Conservation (phyloP, 768 basidiomycete species). For the Rossbeevera mucosa region DNA sequence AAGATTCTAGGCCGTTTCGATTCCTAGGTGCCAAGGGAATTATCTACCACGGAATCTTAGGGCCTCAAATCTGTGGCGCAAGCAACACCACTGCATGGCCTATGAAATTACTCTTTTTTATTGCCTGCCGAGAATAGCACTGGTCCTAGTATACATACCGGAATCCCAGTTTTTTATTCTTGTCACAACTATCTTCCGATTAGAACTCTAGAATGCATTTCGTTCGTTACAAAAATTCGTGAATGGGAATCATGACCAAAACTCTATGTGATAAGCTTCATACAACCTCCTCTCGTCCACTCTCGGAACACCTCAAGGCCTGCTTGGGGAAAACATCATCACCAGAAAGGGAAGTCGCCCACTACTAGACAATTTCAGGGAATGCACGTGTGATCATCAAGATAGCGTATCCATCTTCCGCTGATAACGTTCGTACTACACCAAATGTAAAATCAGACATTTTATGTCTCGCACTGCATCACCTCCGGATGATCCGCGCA, state of each 20-base stretch:
- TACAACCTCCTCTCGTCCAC: background rate
- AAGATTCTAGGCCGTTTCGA: background rate
- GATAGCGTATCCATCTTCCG: conserved; percentile 15
- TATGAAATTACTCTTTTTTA: background rate
- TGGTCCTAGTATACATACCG: too few relatives aligned
- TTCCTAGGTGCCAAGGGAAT: conserved; percentile 8
- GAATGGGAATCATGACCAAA: background rate
- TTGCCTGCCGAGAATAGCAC: background rate
- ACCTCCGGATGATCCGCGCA: conserved; percentile 26
- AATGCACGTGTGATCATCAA: conserved; percentile 21
- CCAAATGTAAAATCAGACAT: conserved; percentile 23
- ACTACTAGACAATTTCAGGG: conserved; percentile 5
- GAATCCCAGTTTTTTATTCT: too few relatives aligned
- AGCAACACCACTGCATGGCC: background rate
- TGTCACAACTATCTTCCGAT: background rate
- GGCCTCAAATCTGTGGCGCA: background rate
- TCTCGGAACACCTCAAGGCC: conserved; percentile 7
- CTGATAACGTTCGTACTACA: conserved; percentile 23
- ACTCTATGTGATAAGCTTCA: conserved; percentile 1
- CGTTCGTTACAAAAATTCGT: background rate
- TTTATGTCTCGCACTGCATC: conserved; percentile 15
- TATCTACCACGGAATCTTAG: background rate
- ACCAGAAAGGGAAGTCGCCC: conserved; percentile 14
- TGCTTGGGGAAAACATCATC: conserved; percentile 7
- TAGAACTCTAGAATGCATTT: background rate